Conservation (phyloP, 2,329 filamentous ascomycete species). For the Penicillium sp. region DNA sequence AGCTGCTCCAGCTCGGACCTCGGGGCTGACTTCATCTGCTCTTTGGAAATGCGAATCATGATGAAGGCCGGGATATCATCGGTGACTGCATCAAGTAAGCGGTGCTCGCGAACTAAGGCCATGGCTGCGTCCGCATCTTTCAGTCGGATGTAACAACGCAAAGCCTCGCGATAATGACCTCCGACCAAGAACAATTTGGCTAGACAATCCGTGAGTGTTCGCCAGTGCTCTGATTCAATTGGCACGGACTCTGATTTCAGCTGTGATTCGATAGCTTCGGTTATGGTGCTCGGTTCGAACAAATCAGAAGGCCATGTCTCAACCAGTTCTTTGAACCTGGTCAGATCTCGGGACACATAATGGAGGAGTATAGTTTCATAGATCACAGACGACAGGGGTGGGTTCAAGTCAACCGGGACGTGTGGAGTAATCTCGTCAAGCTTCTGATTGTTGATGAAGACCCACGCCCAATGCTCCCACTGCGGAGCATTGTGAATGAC, state of each 20-base stretch:
- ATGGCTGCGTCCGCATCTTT: slow-evolving; percentile 92
- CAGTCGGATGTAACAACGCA: slow-evolving; percentile 84
- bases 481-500: slow-evolving; percentile 76
- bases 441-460: slow-evolving; percentile 80
- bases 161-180: slow-evolving; percentile 77
- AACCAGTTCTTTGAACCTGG: slow-evolving; percentile 74
- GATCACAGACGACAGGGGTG: slow-evolving; percentile 75
- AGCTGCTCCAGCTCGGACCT: slow-evolving; percentile 73
- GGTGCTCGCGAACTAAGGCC: slow-evolving; percentile 79
- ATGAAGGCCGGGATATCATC: slow-evolving; percentile 92
- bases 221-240: slow-evolving; percentile 84
- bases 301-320: slow-evolving; percentile 82
- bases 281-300: slow-evolving; percentile 76
- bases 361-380: slow-evolving; percentile 89
- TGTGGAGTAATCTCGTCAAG: slow-evolving; percentile 87
- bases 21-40: slow-evolving; percentile 66
- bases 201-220: slow-evolving; percentile 81
- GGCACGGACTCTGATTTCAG: slow-evolving; percentile 73
- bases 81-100: slow-evolving; percentile 83
- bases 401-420: slow-evolving; percentile 77
- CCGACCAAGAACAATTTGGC: slow-evolving; percentile 82
- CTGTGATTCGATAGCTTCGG: slow-evolving; percentile 77
- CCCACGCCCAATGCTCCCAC: slow-evolving; percentile 97
- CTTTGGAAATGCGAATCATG: slow-evolving; percentile 76
- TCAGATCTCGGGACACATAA: slow-evolving; percentile 78